A percentile compares a stretch with the other conserved stretches of the same genome.
Conservation (phyloP, 176 grass and related monocot genomes). For the Zizania latifolia region DNA sequence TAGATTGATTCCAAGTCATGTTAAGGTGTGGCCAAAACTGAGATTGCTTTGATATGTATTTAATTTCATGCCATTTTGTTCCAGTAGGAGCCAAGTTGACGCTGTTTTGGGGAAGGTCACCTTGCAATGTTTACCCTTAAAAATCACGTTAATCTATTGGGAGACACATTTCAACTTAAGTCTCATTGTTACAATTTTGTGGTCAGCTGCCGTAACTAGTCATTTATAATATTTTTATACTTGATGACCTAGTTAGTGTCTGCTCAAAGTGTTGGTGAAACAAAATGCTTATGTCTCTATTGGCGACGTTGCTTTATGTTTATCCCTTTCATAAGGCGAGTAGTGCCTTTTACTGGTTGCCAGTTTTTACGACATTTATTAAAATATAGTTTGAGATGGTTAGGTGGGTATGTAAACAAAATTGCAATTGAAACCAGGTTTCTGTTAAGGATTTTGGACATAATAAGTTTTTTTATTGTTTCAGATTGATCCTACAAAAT, state of each 20-base stretch:
- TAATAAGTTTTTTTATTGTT: constrained; percentile 10
- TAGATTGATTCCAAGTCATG: not conserved
- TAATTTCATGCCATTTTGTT: not conserved
- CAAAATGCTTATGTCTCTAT: not conserved
- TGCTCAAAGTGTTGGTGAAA: not conserved
- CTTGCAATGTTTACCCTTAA: not conserved
- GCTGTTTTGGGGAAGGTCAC: not conserved
- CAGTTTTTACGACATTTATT: not conserved
- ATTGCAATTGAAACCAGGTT: not conserved
- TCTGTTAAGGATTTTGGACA: not conserved
- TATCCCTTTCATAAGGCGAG: not conserved
- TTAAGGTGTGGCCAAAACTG: not conserved
- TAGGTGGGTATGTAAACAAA: not conserved
- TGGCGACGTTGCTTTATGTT: not conserved
- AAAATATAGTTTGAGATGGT: not conserved
- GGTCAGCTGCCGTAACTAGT: not conserved
- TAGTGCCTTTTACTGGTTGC: not conserved
- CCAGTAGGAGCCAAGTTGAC: not conserved
- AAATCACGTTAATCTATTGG: not conserved
- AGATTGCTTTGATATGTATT: not conserved
- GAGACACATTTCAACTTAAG: no score
- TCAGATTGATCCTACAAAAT: constrained; percentile 83
- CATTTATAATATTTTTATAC: not conserved
- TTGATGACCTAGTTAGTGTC: not conserved
- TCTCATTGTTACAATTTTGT: not conserved